Evolutionary conservation across 139 green algal genomes (phyloP).

Genomic region (Chlamydomonas schloesseri): DNA sequence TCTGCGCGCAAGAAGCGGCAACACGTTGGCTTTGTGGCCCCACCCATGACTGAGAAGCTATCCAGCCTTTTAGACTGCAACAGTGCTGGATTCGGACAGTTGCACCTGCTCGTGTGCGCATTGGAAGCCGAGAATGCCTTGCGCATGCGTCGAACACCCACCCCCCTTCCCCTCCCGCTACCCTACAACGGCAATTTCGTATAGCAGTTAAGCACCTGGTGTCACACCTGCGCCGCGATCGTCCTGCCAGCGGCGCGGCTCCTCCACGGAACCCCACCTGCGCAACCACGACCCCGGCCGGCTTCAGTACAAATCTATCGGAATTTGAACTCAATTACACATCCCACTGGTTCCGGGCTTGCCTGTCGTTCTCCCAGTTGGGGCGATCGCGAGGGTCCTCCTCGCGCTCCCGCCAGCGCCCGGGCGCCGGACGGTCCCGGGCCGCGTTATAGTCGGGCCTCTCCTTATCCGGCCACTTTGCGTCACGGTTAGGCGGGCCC

Average conservation of each 20-base stretch:
- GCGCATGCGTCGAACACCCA: too few species aligned
- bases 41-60: too few species aligned
- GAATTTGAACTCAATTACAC: neutral
- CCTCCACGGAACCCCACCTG: conserved; percentile 44
- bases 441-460: conserved; percentile 38
- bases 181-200: too few species aligned
- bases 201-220: too few species aligned
- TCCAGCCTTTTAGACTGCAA: too few species aligned
- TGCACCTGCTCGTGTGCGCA: too few species aligned
- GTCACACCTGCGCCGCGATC: conserved; percentile 4
- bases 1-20: neutral
- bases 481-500: neutral
- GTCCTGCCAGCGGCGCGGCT: conserved; percentile 44
- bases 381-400: conserved; percentile 37
- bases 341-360: neutral
- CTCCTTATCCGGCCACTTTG: conserved; percentile 45
- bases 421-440: conserved; percentile 14
- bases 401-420: conserved; percentile 29
- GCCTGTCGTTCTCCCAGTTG: conserved; percentile 30
- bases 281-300: too few species aligned
- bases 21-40: too few species aligned
- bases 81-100: neutral
- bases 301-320: neutral
- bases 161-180: too few species aligned
- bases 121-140: too few species aligned